Percentiles rank a stretch among this genome's conserved stretches.
These are phyloP conservation scores for Carex sylvatica DNA, from an alignment of 202 grass and related monocot species.

Conservation along the genomic window DNA sequence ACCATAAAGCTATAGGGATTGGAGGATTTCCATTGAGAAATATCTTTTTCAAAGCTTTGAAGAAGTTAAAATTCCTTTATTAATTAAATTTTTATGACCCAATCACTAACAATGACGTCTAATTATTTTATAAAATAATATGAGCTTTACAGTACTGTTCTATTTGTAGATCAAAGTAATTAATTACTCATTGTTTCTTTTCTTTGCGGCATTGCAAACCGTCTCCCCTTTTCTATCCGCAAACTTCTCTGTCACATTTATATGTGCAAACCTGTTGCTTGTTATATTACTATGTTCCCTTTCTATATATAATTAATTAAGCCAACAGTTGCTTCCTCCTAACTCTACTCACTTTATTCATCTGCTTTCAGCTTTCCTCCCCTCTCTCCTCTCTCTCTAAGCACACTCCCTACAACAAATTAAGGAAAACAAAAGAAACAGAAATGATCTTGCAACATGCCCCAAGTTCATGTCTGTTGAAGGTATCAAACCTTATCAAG, in stretches of 20 bases:
- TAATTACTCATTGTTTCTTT: neutral
- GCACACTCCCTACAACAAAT: neutral
- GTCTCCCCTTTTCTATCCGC: neutral
- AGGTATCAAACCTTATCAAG: neutral
- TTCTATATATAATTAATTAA: neutral
- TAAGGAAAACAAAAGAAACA: neutral
- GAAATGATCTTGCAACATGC: neutral
- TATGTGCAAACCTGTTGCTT: neutral
- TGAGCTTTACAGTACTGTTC: neutral
- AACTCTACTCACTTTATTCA: neutral
- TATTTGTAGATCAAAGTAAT: neutral
- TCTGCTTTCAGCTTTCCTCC: neutral
- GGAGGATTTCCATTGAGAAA: neutral
- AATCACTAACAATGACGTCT: neutral
- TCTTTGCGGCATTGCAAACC: neutral
- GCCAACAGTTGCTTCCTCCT: neutral
- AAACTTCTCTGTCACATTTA: neutral
- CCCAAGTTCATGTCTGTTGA: neutral
- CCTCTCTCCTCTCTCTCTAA: neutral
- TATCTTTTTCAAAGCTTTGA: neutral
- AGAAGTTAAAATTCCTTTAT: neutral
- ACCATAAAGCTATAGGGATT: neutral
- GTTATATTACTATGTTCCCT: neutral
- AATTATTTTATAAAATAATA: neutral
- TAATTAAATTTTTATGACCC: neutral